phyloP scores from a whole-genome alignment of 495 filamentous ascomycete species.

The Penicillium chermesinum region DNA sequence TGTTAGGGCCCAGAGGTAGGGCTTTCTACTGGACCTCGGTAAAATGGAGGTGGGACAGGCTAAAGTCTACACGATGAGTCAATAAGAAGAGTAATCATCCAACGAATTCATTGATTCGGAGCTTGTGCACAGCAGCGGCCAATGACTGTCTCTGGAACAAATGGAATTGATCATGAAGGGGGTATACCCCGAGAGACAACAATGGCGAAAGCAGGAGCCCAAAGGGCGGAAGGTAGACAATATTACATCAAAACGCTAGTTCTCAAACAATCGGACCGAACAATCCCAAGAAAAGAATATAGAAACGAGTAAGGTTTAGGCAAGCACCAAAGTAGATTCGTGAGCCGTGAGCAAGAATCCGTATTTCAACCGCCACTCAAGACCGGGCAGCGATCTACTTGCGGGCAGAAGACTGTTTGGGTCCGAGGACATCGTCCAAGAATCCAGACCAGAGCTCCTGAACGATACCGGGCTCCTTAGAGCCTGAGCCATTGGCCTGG shows the following conservation, averaged over 20 bases:
- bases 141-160: too few relatives aligned
- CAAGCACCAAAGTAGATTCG: slow-evolving; percentile 10
- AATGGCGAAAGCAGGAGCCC: too few relatives aligned
- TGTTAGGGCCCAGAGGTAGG: not conserved
- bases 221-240: not conserved
- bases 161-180: not conserved
- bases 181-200: not conserved
- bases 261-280: not conserved
- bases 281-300: not conserved
- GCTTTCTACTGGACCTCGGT: slow-evolving; percentile 11
- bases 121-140: not conserved
- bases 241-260: slow-evolving; percentile 7
- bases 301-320: not conserved
- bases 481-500: slow-evolving; percentile 13
- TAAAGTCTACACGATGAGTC: not conserved
- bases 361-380: too few relatives aligned
- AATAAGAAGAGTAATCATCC: not conserved
- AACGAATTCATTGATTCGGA: not conserved
- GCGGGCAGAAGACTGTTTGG: slow-evolving; percentile 24
- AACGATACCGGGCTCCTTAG: slow-evolving; percentile 35
- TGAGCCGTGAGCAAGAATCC: too few relatives aligned
- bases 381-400: too few relatives aligned
- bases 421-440: slow-evolving; percentile 55
- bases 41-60: slow-evolving; percentile 3
- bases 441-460: slow-evolving; percentile 51